Evolutionary conservation across 768 basidiomycete species (phyloP), one percentile per base, ranked within the genome.

Genomic region (Paxillus involutus): DNA sequence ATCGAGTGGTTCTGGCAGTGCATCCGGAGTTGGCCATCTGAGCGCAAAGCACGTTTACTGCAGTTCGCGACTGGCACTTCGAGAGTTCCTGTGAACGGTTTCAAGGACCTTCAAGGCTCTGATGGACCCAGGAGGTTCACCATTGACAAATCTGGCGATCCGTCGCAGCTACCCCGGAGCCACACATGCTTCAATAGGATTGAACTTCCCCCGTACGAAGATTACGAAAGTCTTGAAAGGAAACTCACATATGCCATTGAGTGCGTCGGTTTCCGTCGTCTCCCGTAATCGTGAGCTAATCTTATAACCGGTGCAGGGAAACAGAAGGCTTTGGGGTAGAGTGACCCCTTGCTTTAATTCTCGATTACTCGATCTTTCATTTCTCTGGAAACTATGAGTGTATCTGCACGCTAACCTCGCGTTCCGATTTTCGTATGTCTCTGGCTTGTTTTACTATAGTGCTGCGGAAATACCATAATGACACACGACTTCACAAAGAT

Each of bases 1-100:
- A 91, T 95, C 58, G 88, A 91, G 64, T 95, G 94, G 94, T 96
- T 96, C 79, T 95, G 94, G 94, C 85, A 94, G 69, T 90, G 88
- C 63, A 82, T 96, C 51, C 85, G 89, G 36, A 85, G 86, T 33
- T 96, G 94, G 94, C 89, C 94, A 9, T 79, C 89, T 0, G 94
- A 96, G 68, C 82, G 89, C 59, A 94, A 94, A 69, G 88, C 88
- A 39, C 85, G 92, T 13, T 71, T 94, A 36, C 73, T 95, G 17
- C 93, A 94, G 69, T 96, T 96, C 71, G 89, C 91, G 6, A 94
- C 91, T 2, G 88, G 88, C 17, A 90, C 88, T 3, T 90, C 88
- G n/a, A 77, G 88, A 56, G 82, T 90, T 21, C 88, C 94, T 11
- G 93, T 94, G 62, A 94, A 94, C 65, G 94, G 94, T 1, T 96